phyloP scores from a whole-genome alignment of 2,329 filamentous ascomycete species.

The Botryotinia convoluta region DNA sequence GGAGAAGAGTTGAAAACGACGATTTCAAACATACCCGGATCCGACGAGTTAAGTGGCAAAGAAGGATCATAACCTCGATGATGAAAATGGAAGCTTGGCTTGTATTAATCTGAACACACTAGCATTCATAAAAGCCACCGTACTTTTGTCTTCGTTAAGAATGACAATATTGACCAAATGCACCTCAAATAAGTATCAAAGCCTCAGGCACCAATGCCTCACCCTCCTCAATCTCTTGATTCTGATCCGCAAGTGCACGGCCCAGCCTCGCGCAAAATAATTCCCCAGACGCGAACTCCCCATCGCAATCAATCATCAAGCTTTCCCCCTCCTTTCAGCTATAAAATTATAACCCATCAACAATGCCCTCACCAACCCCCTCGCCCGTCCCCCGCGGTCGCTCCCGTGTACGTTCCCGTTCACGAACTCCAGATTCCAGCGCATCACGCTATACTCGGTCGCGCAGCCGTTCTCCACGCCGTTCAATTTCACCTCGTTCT shows the following conservation, averaged over 20 bases:
- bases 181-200: background rate
- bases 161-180: background rate
- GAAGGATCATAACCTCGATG: background rate
- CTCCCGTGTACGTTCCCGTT: slow-evolving; percentile 26
- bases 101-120: background rate
- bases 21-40: background rate
- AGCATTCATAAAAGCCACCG: background rate
- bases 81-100: background rate
- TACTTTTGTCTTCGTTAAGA: background rate
- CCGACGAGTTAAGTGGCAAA: background rate
- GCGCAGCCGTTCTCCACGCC: slow-evolving; percentile 33
- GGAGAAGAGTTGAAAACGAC: background rate
- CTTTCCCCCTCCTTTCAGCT: background rate
- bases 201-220: background rate
- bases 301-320: slow-evolving; percentile 13
- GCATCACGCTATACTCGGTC: slow-evolving; percentile 27
- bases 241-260: slow-evolving; percentile 9
- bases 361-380: slow-evolving; percentile 32
- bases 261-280: slow-evolving; percentile 13
- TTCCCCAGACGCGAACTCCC: slow-evolving; percentile 16
- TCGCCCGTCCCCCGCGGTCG: slow-evolving; percentile 30
- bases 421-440: slow-evolving; percentile 36
- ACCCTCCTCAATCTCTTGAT: background rate
- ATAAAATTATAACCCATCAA: background rate
- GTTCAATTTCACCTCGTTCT: slow-evolving; percentile 36